Percentiles rank a stretch among this genome's conserved stretches.
Conservation (phyloP, 306 rosid genomes). For the Canavalia ensiformis region DNA sequence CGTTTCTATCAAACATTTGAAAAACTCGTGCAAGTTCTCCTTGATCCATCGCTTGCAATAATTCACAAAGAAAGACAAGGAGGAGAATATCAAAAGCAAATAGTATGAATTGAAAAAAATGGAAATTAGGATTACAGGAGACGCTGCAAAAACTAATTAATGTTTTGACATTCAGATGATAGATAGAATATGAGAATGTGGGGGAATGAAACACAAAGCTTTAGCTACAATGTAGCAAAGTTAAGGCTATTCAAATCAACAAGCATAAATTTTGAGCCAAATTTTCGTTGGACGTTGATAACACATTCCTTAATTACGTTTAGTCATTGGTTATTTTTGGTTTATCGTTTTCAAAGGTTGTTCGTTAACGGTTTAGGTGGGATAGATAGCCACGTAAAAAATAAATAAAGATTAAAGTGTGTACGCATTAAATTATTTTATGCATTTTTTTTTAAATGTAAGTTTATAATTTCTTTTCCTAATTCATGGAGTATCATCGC, state of each 20-base stretch:
- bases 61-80: slow-evolving; percentile 4
- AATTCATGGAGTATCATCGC: too few species aligned
- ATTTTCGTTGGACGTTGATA: slow-evolving; percentile 30
- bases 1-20: slow-evolving; percentile 60
- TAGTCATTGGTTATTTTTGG: slow-evolving; percentile 44
- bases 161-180: background rate
- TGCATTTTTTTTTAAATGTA: background rate
- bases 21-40: slow-evolving; percentile 54
- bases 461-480: background rate
- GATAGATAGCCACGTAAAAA: slow-evolving; percentile 8
- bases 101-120: background rate
- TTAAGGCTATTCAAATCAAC: slow-evolving; percentile 20
- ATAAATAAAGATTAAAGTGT: background rate
- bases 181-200: slow-evolving; percentile 15
- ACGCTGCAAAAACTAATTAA: background rate
- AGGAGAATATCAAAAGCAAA: slow-evolving; percentile 7
- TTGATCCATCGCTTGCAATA: slow-evolving; percentile 46
- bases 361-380: slow-evolving; percentile 20
- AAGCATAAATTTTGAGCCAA: slow-evolving; percentile 36
- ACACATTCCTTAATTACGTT: slow-evolving; percentile 46
- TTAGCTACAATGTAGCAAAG: slow-evolving; percentile 23
- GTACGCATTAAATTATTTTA: background rate
- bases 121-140: background rate
- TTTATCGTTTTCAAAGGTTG: background rate
- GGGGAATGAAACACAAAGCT: slow-evolving; percentile 15